These are phyloP conservation scores for Bondarzewia mesenterica DNA, from an alignment of 1,284 basidiomycete species.

Conservation along the genomic window DNA sequence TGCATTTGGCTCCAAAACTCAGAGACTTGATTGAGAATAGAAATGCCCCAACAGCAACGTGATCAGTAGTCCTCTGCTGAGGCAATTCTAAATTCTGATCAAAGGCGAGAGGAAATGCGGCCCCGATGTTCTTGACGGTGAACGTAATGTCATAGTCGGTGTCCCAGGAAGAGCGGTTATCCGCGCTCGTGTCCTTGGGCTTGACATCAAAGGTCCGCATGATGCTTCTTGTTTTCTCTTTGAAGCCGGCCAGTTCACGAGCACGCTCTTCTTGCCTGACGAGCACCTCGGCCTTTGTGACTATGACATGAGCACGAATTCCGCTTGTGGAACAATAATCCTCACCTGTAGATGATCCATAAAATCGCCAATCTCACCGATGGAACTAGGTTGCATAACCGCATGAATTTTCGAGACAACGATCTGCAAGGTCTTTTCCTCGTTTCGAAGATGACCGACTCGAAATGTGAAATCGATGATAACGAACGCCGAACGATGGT, in stretches of 20 bases:
- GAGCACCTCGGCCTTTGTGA: constrained; percentile 58
- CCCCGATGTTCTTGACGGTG: constrained; percentile 63
- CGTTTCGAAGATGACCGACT: constrained; percentile 22
- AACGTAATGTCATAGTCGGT: constrained; percentile 60
- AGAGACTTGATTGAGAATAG: constrained; percentile 75
- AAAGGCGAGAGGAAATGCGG: constrained; percentile 74
- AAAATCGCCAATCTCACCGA: constrained; percentile 83
- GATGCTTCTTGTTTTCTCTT: constrained; percentile 67
- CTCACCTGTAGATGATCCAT: constrained; percentile 73
- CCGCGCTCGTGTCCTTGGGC: constrained; percentile 30
- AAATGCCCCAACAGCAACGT: constrained; percentile 62
- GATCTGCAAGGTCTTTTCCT: constrained; percentile 39
- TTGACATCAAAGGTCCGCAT: constrained; percentile 67
- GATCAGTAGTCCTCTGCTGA: constrained; percentile 22
- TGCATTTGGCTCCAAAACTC: constrained; percentile 63
- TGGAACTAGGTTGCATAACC: constrained; percentile 86
- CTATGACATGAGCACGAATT: constrained; percentile 3
- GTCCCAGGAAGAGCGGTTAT: constrained; percentile 46
- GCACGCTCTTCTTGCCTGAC: constrained; percentile 66
- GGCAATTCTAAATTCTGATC: constrained; percentile 44
- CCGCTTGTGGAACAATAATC: background rate
- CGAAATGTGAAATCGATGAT: constrained; percentile 59
- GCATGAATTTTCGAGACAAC: constrained; percentile 74
- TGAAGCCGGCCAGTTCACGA: constrained; percentile 73
- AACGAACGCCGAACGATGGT: constrained; percentile 75